phyloP scores from a whole-genome alignment of 2,329 filamentous ascomycete species.

The Aspergillus sclerotialis region DNA sequence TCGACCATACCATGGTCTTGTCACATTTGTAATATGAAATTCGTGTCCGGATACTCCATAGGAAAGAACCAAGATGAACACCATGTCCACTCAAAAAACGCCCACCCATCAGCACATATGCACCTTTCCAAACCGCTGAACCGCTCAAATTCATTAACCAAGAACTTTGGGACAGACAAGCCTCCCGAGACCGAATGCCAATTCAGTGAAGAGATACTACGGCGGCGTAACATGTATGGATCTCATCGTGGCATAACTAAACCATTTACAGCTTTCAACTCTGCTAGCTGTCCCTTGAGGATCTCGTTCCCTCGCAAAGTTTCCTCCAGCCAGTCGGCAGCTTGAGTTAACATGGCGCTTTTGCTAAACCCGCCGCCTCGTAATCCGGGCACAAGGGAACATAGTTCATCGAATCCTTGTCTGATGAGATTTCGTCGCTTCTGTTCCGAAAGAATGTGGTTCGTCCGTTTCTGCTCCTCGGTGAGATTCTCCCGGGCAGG shows the following conservation, averaged over 20 bases:
- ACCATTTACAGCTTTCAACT: constrained; percentile 35
- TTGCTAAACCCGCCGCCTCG: constrained; percentile 73
- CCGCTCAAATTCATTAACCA: no score
- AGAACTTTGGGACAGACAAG: no score
- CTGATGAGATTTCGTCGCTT: constrained; percentile 77
- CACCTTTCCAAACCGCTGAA: no score
- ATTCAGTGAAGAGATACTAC: constrained; percentile 14
- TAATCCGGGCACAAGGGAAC: constrained; percentile 67
- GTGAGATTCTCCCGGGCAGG: constrained; percentile 55
- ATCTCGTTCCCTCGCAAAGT: constrained; percentile 62
- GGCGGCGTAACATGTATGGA: constrained; percentile 11
- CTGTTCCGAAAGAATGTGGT: constrained; percentile 83
- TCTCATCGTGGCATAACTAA: constrained; percentile 29
- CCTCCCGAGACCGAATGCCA: no score
- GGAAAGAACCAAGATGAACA: background rate
- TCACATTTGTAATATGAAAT: no score
- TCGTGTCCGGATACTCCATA: no score
- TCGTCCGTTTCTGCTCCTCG: constrained; percentile 74
- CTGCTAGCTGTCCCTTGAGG: constrained; percentile 49
- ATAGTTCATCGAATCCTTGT: constrained; percentile 74
- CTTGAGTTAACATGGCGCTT: constrained; percentile 67
- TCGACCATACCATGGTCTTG: no score
- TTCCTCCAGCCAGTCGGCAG: constrained; percentile 71
- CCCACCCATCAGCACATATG: no score
- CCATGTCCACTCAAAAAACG: no score